phyloP scores from a whole-genome alignment of 305 asterid genomes.

The Fraxinus baroniana region DNA sequence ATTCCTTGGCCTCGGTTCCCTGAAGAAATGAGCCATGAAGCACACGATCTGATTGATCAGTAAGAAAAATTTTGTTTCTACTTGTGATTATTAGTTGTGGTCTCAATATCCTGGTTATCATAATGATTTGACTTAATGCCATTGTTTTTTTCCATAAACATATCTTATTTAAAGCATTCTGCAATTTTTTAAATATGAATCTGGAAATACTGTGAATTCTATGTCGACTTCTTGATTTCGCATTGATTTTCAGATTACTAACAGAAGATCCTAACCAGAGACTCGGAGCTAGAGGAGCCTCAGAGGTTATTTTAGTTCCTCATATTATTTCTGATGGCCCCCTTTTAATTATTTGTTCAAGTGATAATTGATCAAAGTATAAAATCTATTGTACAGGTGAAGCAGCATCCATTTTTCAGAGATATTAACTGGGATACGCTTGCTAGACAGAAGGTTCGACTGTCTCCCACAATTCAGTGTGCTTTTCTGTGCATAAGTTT shows the following conservation, averaged over 20 bases:
- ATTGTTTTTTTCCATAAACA: neutral
- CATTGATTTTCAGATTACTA: conserved; percentile 56
- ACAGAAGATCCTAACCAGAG: conserved; percentile 97
- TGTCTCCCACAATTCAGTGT: neutral
- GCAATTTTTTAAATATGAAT: neutral
- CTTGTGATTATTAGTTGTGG: conserved; percentile 1
- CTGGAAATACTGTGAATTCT: neutral
- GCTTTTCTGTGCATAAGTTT: neutral
- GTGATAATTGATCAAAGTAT: neutral
- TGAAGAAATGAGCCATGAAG: conserved; percentile 89
- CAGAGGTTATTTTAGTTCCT: conserved; percentile 55
- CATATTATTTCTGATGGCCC: neutral
- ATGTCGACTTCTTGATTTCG: neutral
- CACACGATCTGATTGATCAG: conserved; percentile 88
- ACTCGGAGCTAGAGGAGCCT: conserved; percentile 94
- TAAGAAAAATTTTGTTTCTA: conserved; percentile 37
- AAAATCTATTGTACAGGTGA: conserved; percentile 57
- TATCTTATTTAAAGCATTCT: neutral
- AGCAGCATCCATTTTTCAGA: conserved; percentile 85
- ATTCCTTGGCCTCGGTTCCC: conserved; percentile 94
- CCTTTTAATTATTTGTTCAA: neutral
- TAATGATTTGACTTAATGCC: neutral
- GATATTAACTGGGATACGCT: conserved; percentile 98
- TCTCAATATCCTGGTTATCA: conserved; percentile 1
- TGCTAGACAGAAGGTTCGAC: conserved; percentile 87